Evolutionary conservation across 1,139 yeast species (phyloP).

Genomic region (Pichia sp.): DNA sequence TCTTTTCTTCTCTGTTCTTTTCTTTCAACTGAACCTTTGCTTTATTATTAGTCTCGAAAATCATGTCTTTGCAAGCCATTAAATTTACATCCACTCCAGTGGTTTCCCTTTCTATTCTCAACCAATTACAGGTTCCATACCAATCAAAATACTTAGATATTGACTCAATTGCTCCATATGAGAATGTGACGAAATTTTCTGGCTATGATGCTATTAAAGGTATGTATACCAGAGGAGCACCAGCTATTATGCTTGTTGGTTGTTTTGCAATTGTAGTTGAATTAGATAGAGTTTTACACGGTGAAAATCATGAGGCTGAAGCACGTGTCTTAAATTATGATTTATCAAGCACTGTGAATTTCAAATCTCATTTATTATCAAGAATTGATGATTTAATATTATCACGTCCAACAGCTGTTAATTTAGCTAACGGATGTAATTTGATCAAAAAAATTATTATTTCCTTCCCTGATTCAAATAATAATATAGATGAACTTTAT

Average conservation of each 20-base stretch:
- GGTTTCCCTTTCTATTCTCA: constrained; percentile 54
- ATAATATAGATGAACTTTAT: constrained; percentile 32
- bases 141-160: constrained; percentile 62
- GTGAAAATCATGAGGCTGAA: background rate
- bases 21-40: no score
- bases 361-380: constrained; percentile 33
- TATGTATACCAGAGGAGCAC: constrained; percentile 98
- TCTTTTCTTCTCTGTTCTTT: no score
- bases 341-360: constrained; percentile 24
- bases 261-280: constrained; percentile 79
- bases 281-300: constrained; percentile 31
- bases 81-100: constrained; percentile 44
- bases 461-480: background rate
- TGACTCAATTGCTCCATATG: constrained; percentile 25
- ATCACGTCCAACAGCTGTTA: constrained; percentile 94
- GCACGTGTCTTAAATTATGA: constrained; percentile 29
- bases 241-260: constrained; percentile 96
- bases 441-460: constrained; percentile 44
- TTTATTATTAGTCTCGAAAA: no score
- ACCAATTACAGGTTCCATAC: constrained; percentile 80
- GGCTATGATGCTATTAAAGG: constrained; percentile 75
- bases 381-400: constrained; percentile 61
- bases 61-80: constrained; percentile 56
- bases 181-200: constrained; percentile 32
- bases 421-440: constrained; percentile 69